A percentile compares a stretch with the other conserved stretches of the same genome.
These are phyloP conservation scores for Botrytis fabae DNA, from an alignment of 2,329 filamentous ascomycete species.

Conservation along the genomic window DNA sequence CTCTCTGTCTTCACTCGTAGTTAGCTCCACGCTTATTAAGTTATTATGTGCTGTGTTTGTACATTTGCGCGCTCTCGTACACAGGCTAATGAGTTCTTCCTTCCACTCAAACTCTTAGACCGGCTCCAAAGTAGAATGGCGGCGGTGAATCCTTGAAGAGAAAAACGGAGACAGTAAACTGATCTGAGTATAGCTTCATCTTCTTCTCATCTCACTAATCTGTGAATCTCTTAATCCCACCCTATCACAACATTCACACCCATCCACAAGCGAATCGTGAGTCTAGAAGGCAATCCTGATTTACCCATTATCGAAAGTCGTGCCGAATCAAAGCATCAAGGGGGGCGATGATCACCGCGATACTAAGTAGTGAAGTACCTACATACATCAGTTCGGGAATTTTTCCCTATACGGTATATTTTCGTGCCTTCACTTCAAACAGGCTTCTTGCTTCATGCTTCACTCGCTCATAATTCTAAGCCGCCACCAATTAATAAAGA, in stretches of 20 bases:
- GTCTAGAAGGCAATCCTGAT: neutral
- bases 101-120: neutral
- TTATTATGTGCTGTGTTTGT: neutral
- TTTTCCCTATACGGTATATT: neutral
- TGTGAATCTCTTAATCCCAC: neutral
- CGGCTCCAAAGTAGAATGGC: neutral
- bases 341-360: neutral
- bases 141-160: constrained; percentile 5
- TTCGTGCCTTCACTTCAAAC: neutral
- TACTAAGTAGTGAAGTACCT: neutral
- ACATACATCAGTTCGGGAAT: neutral
- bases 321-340: neutral
- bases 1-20: neutral
- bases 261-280: neutral
- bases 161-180: constrained; percentile 13
- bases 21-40: neutral
- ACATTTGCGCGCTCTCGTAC: neutral
- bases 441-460: neutral
- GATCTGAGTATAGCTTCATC: constrained; percentile 12
- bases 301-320: neutral
- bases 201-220: constrained; percentile 3
- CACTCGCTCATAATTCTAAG: neutral
- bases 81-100: neutral
- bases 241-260: neutral
- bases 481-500: neutral